Percentiles rank a stretch among this genome's conserved stretches.
phyloP scores from a whole-genome alignment of 108 stramenopile species.

The Discostella stelligeroides region DNA sequence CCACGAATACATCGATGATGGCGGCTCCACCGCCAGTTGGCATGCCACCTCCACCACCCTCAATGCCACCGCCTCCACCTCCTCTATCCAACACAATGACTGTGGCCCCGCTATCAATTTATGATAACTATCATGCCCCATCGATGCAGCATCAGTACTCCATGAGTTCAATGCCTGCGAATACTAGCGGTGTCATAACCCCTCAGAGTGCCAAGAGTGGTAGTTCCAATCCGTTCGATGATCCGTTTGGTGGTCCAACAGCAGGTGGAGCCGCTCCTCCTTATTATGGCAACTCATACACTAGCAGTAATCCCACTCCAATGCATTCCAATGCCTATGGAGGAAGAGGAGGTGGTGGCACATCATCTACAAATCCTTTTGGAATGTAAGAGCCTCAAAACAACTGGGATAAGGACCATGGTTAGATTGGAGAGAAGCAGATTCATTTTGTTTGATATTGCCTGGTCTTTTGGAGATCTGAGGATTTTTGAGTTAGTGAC shows the following conservation, averaged over 20 bases:
- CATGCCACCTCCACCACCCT: slow-evolving; percentile 48
- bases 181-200: not conserved
- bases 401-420: not conserved
- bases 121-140: slow-evolving; percentile 15
- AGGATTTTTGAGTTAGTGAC: not conserved
- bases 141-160: slow-evolving; percentile 2
- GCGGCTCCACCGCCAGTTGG: slow-evolving; percentile 19
- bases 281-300: not conserved
- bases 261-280: slow-evolving; percentile 8
- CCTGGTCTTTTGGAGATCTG: not conserved
- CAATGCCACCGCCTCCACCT: slow-evolving; percentile 46
- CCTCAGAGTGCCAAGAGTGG: slow-evolving; percentile 2
- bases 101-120: slow-evolving; percentile 31
- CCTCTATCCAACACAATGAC: slow-evolving; percentile 17
- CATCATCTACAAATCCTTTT: slow-evolving; percentile 17
- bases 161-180: not conserved
- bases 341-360: slow-evolving; percentile 6
- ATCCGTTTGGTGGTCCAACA: too few relatives aligned
- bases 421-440: not conserved
- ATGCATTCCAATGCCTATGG: not conserved
- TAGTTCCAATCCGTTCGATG: slow-evolving; percentile 38
- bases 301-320: not conserved
- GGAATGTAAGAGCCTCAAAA: not conserved
- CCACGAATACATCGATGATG: not conserved
- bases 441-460: not conserved